phyloP scores from a whole-genome alignment of 2,329 filamentous ascomycete genomes.

The Penicillium brasilianum region DNA sequence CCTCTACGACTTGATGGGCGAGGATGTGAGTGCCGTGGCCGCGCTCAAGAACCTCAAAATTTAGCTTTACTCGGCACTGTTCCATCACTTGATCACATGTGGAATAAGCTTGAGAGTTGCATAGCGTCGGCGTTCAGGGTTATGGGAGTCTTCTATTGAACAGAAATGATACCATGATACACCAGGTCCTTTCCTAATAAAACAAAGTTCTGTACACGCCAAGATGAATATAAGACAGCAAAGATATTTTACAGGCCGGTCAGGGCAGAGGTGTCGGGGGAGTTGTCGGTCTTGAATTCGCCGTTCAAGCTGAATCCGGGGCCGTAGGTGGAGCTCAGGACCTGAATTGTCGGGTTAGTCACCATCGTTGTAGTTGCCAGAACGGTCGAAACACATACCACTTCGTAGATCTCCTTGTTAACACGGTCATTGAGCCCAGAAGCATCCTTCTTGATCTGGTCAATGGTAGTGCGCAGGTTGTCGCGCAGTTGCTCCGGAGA shows the following conservation, averaged over 20 bases:
- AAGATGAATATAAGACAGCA: slow-evolving; percentile 41
- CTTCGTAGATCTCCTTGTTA: slow-evolving; percentile 74
- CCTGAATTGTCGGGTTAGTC: slow-evolving; percentile 44
- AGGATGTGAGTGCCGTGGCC: slow-evolving; percentile 63
- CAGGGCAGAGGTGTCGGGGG: slow-evolving; percentile 58
- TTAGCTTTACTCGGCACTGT: slow-evolving; percentile 25
- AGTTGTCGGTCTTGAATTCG: slow-evolving; percentile 69
- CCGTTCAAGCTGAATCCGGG: slow-evolving; percentile 88
- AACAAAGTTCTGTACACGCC: slow-evolving; percentile 49
- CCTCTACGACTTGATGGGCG: slow-evolving; percentile 66
- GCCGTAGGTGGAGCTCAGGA: slow-evolving; percentile 84
- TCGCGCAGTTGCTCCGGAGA: slow-evolving; percentile 82
- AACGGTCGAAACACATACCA: slow-evolving; percentile 52
- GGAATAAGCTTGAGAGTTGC: slow-evolving; percentile 25
- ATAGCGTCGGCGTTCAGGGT: slow-evolving; percentile 55
- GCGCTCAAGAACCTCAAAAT: slow-evolving; percentile 55
- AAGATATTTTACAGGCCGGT: slow-evolving; percentile 56
- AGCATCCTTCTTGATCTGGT: slow-evolving; percentile 78
- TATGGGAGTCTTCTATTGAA: slow-evolving; percentile 29
- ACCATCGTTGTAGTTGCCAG: background rate
- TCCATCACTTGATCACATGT: slow-evolving; percentile 8
- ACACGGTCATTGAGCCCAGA: slow-evolving; percentile 66
- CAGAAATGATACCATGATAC: slow-evolving; percentile 48
- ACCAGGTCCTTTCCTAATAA: slow-evolving; percentile 48
- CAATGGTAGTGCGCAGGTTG: slow-evolving; percentile 81